A percentile compares a stretch with the other conserved stretches of the same genome.
Conservation (phyloP, 2,329 filamentous ascomycete species). For the Teratosphaeria viscida region DNA sequence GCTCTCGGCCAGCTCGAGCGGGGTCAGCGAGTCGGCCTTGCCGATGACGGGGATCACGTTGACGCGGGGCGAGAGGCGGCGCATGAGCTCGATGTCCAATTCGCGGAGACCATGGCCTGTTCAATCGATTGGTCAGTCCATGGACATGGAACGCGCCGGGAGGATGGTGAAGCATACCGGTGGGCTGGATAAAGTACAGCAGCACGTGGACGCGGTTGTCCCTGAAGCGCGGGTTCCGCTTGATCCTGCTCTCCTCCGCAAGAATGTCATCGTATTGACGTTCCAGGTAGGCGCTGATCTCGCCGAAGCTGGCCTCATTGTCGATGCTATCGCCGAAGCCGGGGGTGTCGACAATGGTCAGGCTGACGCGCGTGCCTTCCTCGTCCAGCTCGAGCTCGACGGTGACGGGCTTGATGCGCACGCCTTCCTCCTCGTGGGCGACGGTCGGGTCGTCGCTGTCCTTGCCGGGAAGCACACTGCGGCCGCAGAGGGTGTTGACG, state of each 20-base stretch:
- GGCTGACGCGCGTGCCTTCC: constrained; percentile 92
- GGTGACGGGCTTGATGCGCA: constrained; percentile 97
- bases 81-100: constrained; percentile 99
- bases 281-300: constrained; percentile 97
- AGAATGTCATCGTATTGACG: constrained; percentile 99
- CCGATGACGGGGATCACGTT: constrained; percentile 99
- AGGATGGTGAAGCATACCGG: constrained; percentile 46
- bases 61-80: constrained; percentile 91
- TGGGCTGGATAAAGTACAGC: constrained; percentile 98
- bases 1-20: constrained; percentile 90
- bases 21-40: constrained; percentile 94
- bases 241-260: constrained; percentile 98
- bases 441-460: constrained; percentile 71
- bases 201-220: constrained; percentile 98
- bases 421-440: constrained; percentile 78
- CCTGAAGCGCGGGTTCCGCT: constrained; percentile 99
- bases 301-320: constrained; percentile 88
- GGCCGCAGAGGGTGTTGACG: constrained; percentile 97
- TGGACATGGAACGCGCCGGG: neutral
- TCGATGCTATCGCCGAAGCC: constrained; percentile 98
- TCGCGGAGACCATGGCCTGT: constrained; percentile 66
- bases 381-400: constrained; percentile 95
- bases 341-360: constrained; percentile 97
- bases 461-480: constrained; percentile 72
- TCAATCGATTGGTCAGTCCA: constrained; percentile 4